phyloP scores from a whole-genome alignment of 306 rosid genomes.

The Cucurbita maxima region DNA sequence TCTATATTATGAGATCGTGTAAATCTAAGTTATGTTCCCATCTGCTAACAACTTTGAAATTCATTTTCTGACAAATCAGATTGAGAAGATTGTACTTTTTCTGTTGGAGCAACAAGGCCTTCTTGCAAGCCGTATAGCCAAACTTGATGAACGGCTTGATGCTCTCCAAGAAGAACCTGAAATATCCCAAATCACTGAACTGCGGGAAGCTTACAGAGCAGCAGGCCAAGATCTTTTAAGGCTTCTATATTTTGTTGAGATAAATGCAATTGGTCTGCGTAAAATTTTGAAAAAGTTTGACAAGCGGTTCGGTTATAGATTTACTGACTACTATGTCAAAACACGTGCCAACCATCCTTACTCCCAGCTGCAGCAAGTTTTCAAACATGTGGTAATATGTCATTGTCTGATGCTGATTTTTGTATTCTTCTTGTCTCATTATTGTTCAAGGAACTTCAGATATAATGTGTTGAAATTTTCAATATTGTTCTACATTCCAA shows the following conservation, averaged over 20 bases:
- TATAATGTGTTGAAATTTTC: not conserved
- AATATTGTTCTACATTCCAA: not conserved
- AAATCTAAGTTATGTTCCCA: not conserved
- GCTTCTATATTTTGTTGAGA: conserved; percentile 78
- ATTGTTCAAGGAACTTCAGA: not conserved
- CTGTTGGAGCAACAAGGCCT: conserved; percentile 95
- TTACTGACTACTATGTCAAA: conserved; percentile 83
- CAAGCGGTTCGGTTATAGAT: conserved; percentile 82
- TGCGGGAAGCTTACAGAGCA: conserved; percentile 68
- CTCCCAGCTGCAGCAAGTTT: conserved; percentile 98
- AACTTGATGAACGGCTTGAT: conserved; percentile 48
- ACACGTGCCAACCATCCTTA: conserved; percentile 98
- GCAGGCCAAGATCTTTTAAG: conserved; percentile 75
- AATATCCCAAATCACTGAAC: conserved; percentile 44
- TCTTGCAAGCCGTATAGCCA: conserved; percentile 78
- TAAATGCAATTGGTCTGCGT: conserved; percentile 92
- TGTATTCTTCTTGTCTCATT: not conserved
- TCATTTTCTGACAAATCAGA: conserved; percentile 34
- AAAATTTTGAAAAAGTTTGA: conserved; percentile 97
- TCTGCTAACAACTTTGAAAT: not conserved
- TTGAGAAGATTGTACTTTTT: conserved; percentile 89
- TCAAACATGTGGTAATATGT: conserved; percentile 92
- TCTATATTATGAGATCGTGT: not conserved
- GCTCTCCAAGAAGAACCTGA: conserved; percentile 71
- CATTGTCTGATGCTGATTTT: conserved; percentile 9